These are phyloP conservation scores for Globisporangium nodosum DNA, from an alignment of 352 stramenopile genomes.

Conservation along the genomic window DNA sequence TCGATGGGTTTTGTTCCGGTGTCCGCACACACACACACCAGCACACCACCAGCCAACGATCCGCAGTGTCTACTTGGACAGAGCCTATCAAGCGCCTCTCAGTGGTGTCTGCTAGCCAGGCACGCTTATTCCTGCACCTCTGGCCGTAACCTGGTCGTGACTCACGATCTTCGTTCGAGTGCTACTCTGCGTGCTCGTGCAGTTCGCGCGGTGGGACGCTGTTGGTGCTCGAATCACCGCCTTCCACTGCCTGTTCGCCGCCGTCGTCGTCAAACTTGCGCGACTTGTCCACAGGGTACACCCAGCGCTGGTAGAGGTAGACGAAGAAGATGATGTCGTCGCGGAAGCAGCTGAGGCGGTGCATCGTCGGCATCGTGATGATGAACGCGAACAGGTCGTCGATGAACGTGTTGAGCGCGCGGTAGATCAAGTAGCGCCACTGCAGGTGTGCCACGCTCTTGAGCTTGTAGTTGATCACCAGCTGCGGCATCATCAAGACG, in stretches of 20 bases:
- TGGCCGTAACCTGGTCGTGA: neutral
- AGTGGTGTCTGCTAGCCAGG: no score
- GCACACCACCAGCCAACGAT: no score
- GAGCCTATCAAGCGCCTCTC: no score
- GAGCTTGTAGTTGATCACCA: conserved; percentile 93
- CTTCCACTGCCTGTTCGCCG: conserved; percentile 2
- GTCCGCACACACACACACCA: no score
- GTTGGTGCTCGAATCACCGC: neutral
- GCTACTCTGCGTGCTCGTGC: neutral
- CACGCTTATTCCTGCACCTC: no score
- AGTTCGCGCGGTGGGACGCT: neutral
- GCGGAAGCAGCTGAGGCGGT: conserved; percentile 85
- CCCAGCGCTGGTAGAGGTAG: conserved; percentile 89
- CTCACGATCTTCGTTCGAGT: neutral
- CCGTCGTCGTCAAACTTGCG: conserved; percentile 45
- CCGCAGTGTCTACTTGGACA: no score
- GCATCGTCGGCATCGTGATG: conserved; percentile 90
- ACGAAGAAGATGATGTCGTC: conserved; percentile 91
- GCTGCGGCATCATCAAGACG: conserved; percentile 87
- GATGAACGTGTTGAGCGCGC: conserved; percentile 91
- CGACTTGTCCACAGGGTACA: conserved; percentile 79
- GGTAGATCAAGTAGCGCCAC: conserved; percentile 95
- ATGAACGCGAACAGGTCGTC: conserved; percentile 91
- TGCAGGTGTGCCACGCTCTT: conserved; percentile 89
- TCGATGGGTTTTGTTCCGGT: no score